Evolutionary conservation across 1,139 yeast species (phyloP), one percentile per base, ranked within the genome.

Genomic region (Hyphopichia wangnamkhiaoensis): DNA sequence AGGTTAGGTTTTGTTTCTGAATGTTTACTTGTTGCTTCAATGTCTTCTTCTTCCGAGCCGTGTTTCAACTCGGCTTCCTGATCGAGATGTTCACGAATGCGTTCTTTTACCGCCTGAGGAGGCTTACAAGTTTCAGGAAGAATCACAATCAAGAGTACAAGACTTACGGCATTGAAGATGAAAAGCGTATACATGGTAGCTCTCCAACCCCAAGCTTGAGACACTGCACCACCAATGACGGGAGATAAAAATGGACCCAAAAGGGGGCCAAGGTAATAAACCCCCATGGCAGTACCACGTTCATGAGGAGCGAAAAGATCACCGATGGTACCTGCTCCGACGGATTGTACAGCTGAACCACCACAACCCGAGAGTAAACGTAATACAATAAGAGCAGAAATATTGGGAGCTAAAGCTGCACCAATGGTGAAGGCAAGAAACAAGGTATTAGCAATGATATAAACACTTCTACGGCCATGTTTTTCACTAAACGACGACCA

Each of bases 181-280:
- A 84, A 87, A 60, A 87, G 65, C 40, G 86, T 79, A 94, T 95
- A 89, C 54, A 85, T 94, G 3, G 96, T 86, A 2, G 93, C 88
- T 56, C 95, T 71, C 95, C 96, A 89, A 5, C 88, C 88, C 84
- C 90, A 85, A 9, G 72, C 74, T 37, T 76, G 68, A 4, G 87
- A 77, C 19, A 89, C 75, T 1, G 82, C 80, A 44, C 96, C 94
- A 37, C 95, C 95, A 33, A 88, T 60, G 23, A 88, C 82, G 0
- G 96, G 96, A 9, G 94, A 82, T 6, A 86, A 49, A 41, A 89
- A 70, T 0, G 96, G 96, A 0, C 95, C 95, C 56, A 83, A 73
- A 32, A 89, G 70, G 0, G 95, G 90, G 0, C 96, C 96, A 34
- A 88, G 65, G 54, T 88, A 89, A 52, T 80, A 89, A 48, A 80